Base-by-base conservation (phyloP, 2,329 filamentous ascomycete genomes). In the Raffaelea arxii region DNA sequence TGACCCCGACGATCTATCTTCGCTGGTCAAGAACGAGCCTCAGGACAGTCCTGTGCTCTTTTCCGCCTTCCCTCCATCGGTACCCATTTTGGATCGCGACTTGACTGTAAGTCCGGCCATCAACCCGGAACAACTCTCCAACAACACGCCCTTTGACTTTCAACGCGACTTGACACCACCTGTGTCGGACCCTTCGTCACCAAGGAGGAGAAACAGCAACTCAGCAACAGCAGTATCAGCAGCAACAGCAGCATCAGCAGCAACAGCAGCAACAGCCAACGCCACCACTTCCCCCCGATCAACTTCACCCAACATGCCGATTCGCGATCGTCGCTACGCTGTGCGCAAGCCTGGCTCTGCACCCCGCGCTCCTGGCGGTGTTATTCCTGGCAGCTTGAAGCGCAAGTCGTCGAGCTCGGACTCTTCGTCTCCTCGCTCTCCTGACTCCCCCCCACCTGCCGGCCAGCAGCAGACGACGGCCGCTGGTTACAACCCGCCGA, bases 401-500 rank as follows among this genome's bases (percentile, higher is more conserved):
- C 59, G 62, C 54, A 64, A 62, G 51, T 58, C 59, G 4, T 55
- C 54, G 6, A 52, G 50, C 49, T 46, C 50, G 3, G 22, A 51
- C 6, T 53, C 52, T 16, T 42, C 50, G 35, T 38, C 40, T 44
- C 53, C 50, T 1, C 46, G 50, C 21, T 55, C 54, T 1, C 54
- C 55, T 12, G 50, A 49, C 3, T 49, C 51, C 10, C 53, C 57
- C 2, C 41, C 53, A 16, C 54, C 56, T 2, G 52, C 55, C 11
- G 52, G 56, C 3, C 49, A 52, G 16, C 27, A 44, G 37, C 24
- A 25, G 27, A 25, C 45, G 44, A 42, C 44, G 12, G 30, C 25
- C 14, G 35, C 44, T 44, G 23, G 21, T 43, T 48, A 49, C 2
- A 46, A 53, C n/a, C 51, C 55, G 22, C 61, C 58, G 22, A 89